Conservation (phyloP, 306 rosid genomes). For the Dryas alaskensis region DNA sequence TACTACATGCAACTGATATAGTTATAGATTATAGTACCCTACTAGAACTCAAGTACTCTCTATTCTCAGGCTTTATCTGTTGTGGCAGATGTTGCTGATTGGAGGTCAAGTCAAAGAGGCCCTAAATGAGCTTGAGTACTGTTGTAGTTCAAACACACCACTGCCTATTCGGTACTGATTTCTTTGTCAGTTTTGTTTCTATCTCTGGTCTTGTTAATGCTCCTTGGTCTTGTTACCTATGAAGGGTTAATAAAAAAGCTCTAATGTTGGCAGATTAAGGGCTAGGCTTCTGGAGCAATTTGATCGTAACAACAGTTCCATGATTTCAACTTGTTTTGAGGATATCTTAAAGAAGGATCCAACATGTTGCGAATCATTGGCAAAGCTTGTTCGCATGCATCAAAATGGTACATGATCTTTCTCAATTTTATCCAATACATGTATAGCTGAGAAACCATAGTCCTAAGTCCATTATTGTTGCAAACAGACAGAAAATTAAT, state of each 20-base stretch:
- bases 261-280: constrained; percentile 53
- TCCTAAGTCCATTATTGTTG: not conserved
- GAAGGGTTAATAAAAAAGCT: constrained; percentile 3
- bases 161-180: constrained; percentile 56
- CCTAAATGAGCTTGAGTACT: constrained; percentile 44
- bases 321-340: constrained; percentile 49
- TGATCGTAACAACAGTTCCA: constrained; percentile 40
- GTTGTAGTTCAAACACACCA: constrained; percentile 43
- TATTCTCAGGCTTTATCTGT: constrained; percentile 24
- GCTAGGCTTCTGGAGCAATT: constrained; percentile 53
- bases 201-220: constrained; percentile 11
- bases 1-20: not conserved
- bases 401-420: constrained; percentile 53
- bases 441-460: constrained; percentile 3
- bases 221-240: constrained; percentile 13
- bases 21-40: not conserved
- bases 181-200: constrained; percentile 15
- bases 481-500: not conserved
- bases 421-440: constrained; percentile 8
- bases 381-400: constrained; percentile 64
- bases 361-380: constrained; percentile 55
- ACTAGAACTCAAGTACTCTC: not conserved
- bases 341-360: constrained; percentile 75
- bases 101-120: constrained; percentile 70
- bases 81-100: constrained; percentile 58